Evolutionary conservation across 2,329 filamentous ascomycete genomes (phyloP), one percentile per base, ranked within the genome.

Genomic region (Epichloe scottii): DNA sequence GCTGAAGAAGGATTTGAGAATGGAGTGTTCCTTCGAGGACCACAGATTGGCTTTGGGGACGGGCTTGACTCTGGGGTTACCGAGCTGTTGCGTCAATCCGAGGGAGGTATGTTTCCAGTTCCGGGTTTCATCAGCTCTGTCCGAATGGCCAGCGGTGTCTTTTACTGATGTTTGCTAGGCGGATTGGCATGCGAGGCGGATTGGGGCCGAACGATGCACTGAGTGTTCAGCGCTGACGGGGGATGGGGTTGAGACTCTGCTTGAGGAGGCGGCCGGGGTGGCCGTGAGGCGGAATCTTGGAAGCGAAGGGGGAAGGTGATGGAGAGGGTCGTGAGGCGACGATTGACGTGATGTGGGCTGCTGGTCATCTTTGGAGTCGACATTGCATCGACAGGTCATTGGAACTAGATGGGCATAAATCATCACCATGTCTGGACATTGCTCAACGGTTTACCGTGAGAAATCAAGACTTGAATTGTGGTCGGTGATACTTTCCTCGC

Each of bases 201-300:
- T 69, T 23, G 58, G 60, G 2, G 64, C 62, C 0, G 46, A 59
- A 23, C 49, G 51, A 5, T 69, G 68, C 41, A 33, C 59, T 10
- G 67, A 70, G 51, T 68, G 66, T 49, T 70, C 67, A 5, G 65
- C 67, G 45, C 54, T 58, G 11, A 68, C 63, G 6, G 66, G 67
- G 1, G 60, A 70, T 21, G 66, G 65, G 5, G 55, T 69, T 50
- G 58, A 62, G 12, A 53, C 52, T 4, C 41, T 68, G 2, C 54
- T 70, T 3, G 60, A 66, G 11, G 57, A 59, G 1, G 55, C 58
- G 26, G 61, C 44, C 2, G 51, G 48, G 34, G 60, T 62, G 50
- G 62, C 62, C 0, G 56, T 57, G 10, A 50, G 55, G 35, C 54
- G 57, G 23, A 54, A 54, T 40, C 33, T 60, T 3, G 55, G 21